These are phyloP conservation scores for Hyphopichia pseudoburtonii DNA, from an alignment of 1,139 yeast genomes.

Conservation along the genomic window DNA sequence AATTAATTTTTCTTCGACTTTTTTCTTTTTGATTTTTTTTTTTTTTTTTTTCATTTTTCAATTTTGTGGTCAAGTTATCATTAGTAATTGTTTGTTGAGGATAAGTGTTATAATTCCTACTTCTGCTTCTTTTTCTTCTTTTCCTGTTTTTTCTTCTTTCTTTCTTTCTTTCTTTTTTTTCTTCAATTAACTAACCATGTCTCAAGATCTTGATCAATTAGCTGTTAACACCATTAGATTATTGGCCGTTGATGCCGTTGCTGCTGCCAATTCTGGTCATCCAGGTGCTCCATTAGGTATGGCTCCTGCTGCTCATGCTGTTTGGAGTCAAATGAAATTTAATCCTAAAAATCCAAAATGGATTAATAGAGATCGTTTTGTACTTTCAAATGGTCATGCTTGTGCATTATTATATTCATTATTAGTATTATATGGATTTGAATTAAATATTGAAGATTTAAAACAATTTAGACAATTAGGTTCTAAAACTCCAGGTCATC, in stretches of 20 bases:
- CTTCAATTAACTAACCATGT: conserved; percentile 17
- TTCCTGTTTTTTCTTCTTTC: not conserved
- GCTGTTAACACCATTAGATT: conserved; percentile 90
- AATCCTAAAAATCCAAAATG: conserved; percentile 90
- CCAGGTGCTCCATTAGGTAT: conserved; percentile 99
- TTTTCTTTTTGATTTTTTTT: not conserved
- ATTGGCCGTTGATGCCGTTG: conserved; percentile 85
- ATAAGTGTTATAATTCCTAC: no score
- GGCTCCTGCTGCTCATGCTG: conserved; percentile 72
- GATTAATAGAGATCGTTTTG: conserved; percentile 95
- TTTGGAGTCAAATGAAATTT: conserved; percentile 80
- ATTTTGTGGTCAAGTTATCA: not conserved
- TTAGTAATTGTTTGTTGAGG: no score
- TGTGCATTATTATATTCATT: conserved; percentile 87
- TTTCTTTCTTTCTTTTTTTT: conserved; percentile 4
- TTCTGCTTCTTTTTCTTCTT: not conserved
- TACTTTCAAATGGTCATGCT: conserved; percentile 95
- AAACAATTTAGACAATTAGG: conserved; percentile 87
- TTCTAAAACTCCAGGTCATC: conserved; percentile 97
- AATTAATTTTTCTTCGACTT: no score
- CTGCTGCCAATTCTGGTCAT: conserved; percentile 94
- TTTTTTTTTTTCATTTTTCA: no score
- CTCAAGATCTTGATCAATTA: conserved; percentile 57
- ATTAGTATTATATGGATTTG: conserved; percentile 85
- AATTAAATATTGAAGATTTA: conserved; percentile 79